Evolutionary conservation across 305 asterid genomes (phyloP), one percentile per base, ranked within the genome.

Genomic region (Rubia tinctorum): DNA sequence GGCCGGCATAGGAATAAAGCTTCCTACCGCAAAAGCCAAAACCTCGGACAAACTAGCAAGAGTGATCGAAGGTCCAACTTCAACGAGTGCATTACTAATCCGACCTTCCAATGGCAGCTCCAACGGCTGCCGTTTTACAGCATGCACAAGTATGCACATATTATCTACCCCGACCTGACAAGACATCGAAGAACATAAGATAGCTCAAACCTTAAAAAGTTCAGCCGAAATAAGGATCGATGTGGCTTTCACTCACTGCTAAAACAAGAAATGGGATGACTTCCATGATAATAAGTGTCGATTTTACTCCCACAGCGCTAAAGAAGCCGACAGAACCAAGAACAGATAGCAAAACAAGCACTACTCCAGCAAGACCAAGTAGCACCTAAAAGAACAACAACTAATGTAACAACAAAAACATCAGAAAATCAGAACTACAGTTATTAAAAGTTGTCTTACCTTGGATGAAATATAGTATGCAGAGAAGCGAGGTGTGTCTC

Each of bases 191-290:
- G 22, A 34, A 23, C 45, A 42, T 44, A 71, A 67, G 70, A 73
- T 13, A 55, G 25, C 7, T 51, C n/a, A 5, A 51, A 9, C 60
- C n/a, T 55, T n/a, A 51, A 51, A 34, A 51, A 15, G 7, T 55
- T 55, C 20, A 11, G 17, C 60, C 2, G 30, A 23, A 49, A 8
- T 6, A 75, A 78, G 70, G 72, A 76, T 61, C 44, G 22, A 74
- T 10, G 61, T 55, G 71, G 73, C 78, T 49, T 55, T 78, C 69
- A 84, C 98, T 89, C 85, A 95, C 99, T 1, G 99, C 99, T 79
- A 95, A 86, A 80, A 93, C 99, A 81, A 95, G 99, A 79, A 95
- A 95, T 23, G 99, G 99, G 81, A 95, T 93, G 89, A 95, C 99
- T 95, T 95, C 99, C 99, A 95, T 91, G 39, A 95, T 95, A 77